Percentiles rank a stretch among this genome's conserved stretches.
These are phyloP conservation scores for Sesbania bispinosa DNA, from an alignment of 306 rosid species.

Conservation along the genomic window DNA sequence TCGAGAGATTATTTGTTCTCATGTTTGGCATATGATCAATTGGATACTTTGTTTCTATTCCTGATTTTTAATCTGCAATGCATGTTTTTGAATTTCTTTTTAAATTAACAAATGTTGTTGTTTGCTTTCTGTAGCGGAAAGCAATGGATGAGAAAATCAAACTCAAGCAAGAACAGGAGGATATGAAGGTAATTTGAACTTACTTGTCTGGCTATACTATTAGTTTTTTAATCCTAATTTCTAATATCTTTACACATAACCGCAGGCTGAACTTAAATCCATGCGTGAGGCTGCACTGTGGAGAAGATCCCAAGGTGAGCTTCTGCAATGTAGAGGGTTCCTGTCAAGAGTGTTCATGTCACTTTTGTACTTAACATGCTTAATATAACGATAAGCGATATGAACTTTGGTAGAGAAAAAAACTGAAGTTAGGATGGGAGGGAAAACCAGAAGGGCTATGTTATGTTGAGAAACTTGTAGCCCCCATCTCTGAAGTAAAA, in stretches of 20 bases:
- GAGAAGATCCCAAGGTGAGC: slow-evolving; percentile 87
- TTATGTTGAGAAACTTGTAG: neutral
- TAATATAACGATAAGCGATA: neutral
- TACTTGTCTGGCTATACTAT: slow-evolving; percentile 8
- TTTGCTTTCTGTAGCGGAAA: slow-evolving; percentile 60
- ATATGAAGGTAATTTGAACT: slow-evolving; percentile 52
- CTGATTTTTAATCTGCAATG: neutral
- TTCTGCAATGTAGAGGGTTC: slow-evolving; percentile 12
- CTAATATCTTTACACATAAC: slow-evolving; percentile 14
- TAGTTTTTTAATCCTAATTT: neutral
- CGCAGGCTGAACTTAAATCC: slow-evolving; percentile 67
- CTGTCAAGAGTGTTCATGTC: slow-evolving; percentile 16
- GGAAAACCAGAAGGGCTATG: neutral
- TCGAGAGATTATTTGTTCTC: neutral
- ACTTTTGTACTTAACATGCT: neutral
- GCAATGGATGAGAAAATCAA: slow-evolving; percentile 82
- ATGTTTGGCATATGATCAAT: slow-evolving; percentile 11
- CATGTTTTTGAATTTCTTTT: neutral
- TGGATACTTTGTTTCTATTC: neutral
- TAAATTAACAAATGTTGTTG: slow-evolving; percentile 18
- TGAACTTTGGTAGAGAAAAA: neutral
- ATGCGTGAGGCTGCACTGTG: slow-evolving; percentile 94
- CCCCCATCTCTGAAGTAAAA: neutral
- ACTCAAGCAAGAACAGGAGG: slow-evolving; percentile 77
- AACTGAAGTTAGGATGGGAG: neutral